phyloP scores from a whole-genome alignment of 441 rosid species.

The Cnidoscolus chayamansa region DNA sequence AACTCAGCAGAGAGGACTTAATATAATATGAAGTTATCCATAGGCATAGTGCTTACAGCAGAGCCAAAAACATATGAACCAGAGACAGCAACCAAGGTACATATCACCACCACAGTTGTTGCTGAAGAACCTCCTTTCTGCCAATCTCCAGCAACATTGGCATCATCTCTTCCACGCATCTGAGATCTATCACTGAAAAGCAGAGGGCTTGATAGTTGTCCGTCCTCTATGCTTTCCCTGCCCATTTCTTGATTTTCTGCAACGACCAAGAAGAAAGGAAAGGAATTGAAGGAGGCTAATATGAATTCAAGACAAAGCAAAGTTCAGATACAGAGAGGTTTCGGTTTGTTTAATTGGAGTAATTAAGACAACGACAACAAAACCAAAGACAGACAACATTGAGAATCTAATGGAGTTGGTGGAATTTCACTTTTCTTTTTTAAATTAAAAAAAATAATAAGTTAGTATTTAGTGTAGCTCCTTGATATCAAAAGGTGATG shows the following conservation, averaged over 20 bases:
- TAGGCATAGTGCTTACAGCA: background rate
- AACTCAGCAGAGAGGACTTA: no score
- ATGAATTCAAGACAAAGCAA: background rate
- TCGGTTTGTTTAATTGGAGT: background rate
- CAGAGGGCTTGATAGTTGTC: background rate
- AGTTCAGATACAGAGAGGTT: background rate
- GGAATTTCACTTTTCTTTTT: no score
- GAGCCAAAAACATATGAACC: constrained; percentile 16
- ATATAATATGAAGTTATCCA: background rate
- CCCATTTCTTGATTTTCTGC: constrained; percentile 14
- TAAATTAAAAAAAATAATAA: no score
- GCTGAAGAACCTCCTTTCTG: constrained; percentile 21
- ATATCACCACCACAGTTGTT: background rate
- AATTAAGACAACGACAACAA: background rate
- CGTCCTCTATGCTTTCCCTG: constrained; percentile 6
- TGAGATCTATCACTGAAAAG: constrained; percentile 19
- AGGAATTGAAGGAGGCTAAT: background rate
- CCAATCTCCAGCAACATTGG: background rate
- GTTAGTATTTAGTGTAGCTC: no score
- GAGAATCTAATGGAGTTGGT: background rate
- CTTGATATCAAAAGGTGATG: no score
- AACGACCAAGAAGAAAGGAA: background rate
- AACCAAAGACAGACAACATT: background rate
- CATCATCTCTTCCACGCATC: background rate
- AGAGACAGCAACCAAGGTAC: background rate